phyloP scores from a whole-genome alignment of 306 rosid genomes.

The Malus asiatica region DNA sequence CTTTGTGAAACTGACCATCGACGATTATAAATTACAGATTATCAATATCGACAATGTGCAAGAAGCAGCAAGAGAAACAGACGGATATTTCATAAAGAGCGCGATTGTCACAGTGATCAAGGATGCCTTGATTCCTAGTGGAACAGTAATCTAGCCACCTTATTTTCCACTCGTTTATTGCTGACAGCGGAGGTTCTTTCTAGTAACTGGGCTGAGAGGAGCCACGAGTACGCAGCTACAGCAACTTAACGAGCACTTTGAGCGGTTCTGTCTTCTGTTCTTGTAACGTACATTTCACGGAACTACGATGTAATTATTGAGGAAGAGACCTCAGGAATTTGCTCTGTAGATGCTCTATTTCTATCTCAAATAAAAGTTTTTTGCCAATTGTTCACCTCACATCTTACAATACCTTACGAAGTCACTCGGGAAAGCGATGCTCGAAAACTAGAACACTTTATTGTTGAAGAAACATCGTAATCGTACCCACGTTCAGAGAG shows the following conservation, averaged over 20 bases:
- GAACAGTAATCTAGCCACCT: constrained; percentile 51
- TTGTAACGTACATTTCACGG: constrained; percentile 27
- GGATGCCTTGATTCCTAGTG: constrained; percentile 91
- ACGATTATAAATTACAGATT: constrained; percentile 40
- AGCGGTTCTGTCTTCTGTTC: constrained; percentile 12
- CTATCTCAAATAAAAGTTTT: constrained; percentile 32
- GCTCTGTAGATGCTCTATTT: constrained; percentile 27
- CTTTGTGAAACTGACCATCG: not conserved
- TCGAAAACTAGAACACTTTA: not conserved
- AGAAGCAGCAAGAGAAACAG: constrained; percentile 98
- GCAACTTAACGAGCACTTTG: constrained; percentile 10
- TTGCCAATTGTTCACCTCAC: not conserved
- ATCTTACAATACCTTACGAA: not conserved
- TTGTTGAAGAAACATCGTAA: not conserved
- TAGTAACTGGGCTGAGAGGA: constrained; percentile 1
- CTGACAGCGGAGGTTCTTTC: not conserved
- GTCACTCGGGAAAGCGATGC: not conserved
- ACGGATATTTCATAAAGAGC: constrained; percentile 95
- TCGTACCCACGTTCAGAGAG: not conserved
- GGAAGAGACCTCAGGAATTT: constrained; percentile 30
- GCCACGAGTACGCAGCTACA: not conserved
- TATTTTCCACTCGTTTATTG: not conserved
- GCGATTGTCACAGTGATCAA: constrained; percentile 90
- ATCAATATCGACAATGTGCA: constrained; percentile 69
- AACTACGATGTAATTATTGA: constrained; percentile 38